Evolutionary conservation across 73 alveolate species (phyloP).

Genomic region (Blepharisma stoltei): DNA sequence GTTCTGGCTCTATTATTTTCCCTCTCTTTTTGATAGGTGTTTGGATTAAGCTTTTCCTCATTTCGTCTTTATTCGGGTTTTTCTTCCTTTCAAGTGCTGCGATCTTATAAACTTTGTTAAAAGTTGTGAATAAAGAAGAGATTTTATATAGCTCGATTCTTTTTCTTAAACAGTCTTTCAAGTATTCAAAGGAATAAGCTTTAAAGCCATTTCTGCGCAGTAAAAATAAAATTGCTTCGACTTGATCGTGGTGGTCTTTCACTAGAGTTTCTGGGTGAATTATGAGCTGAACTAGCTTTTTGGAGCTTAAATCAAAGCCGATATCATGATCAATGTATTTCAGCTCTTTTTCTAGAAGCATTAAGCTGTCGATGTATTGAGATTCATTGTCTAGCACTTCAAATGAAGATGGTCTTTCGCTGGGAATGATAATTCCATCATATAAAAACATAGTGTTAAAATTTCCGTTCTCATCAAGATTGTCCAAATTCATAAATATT

Average conservation of each 20-base stretch:
- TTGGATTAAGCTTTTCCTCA: not conserved
- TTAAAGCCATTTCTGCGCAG: not conserved
- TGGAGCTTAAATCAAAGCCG: not conserved
- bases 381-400: no score
- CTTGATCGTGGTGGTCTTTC: conserved; percentile 10
- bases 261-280: not conserved
- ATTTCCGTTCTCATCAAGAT: no score
- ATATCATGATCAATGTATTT: not conserved
- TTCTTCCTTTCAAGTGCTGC: not conserved
- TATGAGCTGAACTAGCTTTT: not conserved
- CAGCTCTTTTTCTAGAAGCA: no score
- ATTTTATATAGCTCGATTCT: not conserved
- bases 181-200: not conserved
- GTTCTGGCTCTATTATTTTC: not conserved
- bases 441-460: no score
- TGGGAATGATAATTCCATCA: no score
- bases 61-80: not conserved
- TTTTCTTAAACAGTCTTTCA: not conserved
- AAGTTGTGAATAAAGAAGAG: not conserved
- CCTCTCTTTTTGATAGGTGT: not conserved
- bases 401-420: no score
- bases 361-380: no score
- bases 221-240: not conserved
- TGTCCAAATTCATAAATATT: no score
- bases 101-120: not conserved